A percentile compares a stretch with the other conserved stretches of the same genome.
phyloP scores from a whole-genome alignment of 2,329 filamentous ascomycete genomes.

The Diaporthe humulicola region DNA sequence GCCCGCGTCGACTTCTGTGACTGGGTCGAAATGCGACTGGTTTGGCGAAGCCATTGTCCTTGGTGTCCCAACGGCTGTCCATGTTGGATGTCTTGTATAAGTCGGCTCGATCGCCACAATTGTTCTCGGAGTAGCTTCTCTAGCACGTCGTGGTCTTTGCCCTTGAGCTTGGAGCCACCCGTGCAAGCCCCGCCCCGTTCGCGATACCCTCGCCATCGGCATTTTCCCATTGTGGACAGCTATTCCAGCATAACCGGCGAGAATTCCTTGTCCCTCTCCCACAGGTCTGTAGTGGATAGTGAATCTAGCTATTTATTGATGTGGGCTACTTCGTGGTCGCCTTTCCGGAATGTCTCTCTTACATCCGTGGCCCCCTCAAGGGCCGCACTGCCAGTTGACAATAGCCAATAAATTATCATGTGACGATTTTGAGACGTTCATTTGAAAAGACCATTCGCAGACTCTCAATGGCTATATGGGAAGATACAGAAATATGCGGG shows the following conservation, averaged over 20 bases:
- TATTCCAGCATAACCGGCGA: no score
- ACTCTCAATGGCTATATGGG: no score
- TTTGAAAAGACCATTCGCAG: no score
- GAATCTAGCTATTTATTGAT: neutral
- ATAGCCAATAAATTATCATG: no score
- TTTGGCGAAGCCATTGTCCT: neutral
- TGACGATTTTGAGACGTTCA: no score
- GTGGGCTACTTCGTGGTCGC: neutral
- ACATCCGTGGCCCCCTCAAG: no score
- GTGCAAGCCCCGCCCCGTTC: neutral
- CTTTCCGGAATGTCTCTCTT: neutral
- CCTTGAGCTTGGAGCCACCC: neutral
- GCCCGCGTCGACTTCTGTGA: neutral
- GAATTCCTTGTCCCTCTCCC: neutral
- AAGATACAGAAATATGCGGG: no score
- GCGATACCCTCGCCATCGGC: neutral
- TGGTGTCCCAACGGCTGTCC: neutral
- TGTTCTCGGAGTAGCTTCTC: no score
- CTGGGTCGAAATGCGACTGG: neutral
- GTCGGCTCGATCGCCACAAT: no score
- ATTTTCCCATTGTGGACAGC: neutral
- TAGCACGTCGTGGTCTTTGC: neutral
- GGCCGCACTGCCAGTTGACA: no score
- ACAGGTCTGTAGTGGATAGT: neutral
- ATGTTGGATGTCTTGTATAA: neutral